Base-by-base conservation (phyloP, 2,329 filamentous ascomycete species). In the Colletotrichum sp. region DNA sequence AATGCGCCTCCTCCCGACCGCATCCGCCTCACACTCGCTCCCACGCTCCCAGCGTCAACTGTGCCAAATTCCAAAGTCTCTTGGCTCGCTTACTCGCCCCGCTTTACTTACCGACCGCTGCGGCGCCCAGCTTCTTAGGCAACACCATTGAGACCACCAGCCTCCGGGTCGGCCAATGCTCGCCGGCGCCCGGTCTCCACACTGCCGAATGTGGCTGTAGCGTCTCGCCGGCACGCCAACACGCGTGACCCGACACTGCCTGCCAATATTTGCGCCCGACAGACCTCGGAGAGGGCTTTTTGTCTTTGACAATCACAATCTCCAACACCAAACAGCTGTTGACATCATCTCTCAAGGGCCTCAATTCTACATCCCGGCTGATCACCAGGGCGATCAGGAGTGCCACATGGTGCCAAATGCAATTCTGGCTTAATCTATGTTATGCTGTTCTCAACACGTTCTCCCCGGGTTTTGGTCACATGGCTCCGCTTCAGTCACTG, bases 211-310 rank as follows among this genome's bases (percentile, higher is more conserved):
- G 32, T 73, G 73, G 69, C 28, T 38, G 36, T 65, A 73, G 73
- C 69, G 73, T 64, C 64, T 61, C 48, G 13, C 58, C 70, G 64
- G 70, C 69, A 69, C 48, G 16, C 58, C 64, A 59, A 64, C 69
- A 69, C 73, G 56, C 69, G 63, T 75, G 73, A 73, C 63, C 58
- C 56, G 69, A 58, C 69, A 75, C 69, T 69, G 73, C 73, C 73
- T 28, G 24, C 69, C 48, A 63, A 38, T 64, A 24, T 68, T 63
- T 75, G 36, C 73, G 69, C 73, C 73, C 69, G 73, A 71, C 63
- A 56, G 36, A 55, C 5, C 68, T 65, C 71, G 21, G 18, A 12
- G 24, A 24, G 58, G 21, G 30, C 58, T 24, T 32, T 30, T n/a
- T 30, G 58, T 36, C 26, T 61, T 56, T 48, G 28, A 24, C 52